phyloP scores from a whole-genome alignment of 106 monocot genomes.

The Xerophyta viscosa region DNA sequence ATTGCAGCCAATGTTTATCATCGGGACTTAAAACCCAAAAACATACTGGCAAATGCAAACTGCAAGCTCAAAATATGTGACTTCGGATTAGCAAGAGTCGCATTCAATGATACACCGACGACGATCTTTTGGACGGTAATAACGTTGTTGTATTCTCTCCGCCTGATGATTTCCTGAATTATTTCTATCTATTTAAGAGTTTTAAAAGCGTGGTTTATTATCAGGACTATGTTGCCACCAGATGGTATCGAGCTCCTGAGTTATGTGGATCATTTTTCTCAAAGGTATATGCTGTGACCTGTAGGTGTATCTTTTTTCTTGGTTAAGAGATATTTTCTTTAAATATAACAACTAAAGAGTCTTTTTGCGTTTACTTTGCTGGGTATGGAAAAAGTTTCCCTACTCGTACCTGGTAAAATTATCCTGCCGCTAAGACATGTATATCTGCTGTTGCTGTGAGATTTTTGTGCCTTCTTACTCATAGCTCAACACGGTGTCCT shows the following conservation, averaged over 20 bases:
- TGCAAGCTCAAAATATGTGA: conserved; percentile 95
- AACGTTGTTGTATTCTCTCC: neutral
- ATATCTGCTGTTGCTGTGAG: too few species aligned
- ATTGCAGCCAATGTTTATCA: conserved; percentile 90
- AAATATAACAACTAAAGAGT: too few species aligned
- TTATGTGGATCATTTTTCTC: conserved; percentile 95
- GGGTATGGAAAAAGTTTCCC: too few species aligned
- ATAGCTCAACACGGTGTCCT: too few species aligned
- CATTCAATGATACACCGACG: conserved; percentile 76
- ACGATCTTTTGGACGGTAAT: conserved; percentile 65
- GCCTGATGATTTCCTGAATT: neutral
- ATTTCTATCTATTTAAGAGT: too few species aligned
- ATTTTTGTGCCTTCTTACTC: too few species aligned
- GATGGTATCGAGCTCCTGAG: conserved; percentile 96
- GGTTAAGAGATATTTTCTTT: too few species aligned
- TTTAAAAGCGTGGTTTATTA: neutral
- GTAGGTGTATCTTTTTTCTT: too few species aligned
- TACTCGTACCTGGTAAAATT: too few species aligned
- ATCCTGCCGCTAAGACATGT: too few species aligned
- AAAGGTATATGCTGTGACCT: conserved; percentile 32
- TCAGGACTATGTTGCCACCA: conserved; percentile 99
- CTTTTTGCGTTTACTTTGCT: too few species aligned
- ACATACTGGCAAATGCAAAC: conserved; percentile 87
- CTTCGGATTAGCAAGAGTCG: conserved; percentile 88
- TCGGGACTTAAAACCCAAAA: conserved; percentile 85